Percentiles rank a stretch among this genome's conserved stretches.
Evolutionary conservation across 176 grass and related monocot species (phyloP).

Genomic region (Triticum timopheevii): DNA sequence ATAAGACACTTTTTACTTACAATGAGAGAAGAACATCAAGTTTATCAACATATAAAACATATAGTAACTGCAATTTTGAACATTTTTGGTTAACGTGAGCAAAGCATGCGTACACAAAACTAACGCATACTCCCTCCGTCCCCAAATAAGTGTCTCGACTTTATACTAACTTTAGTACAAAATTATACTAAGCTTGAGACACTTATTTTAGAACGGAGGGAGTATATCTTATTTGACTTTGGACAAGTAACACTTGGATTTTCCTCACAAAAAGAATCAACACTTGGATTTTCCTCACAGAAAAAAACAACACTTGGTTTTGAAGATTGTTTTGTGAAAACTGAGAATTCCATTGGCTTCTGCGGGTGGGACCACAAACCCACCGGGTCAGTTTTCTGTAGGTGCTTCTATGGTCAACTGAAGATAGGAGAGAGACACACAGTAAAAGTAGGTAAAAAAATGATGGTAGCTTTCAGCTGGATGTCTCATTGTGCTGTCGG

Average conservation of each 20-base stretch:
- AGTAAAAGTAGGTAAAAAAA: slow-evolving; percentile 19
- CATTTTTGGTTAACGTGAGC: background rate
- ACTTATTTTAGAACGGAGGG: too few relatives aligned
- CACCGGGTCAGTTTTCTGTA: background rate
- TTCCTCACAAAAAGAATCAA: background rate
- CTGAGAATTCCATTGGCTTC: background rate
- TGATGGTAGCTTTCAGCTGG: slow-evolving; percentile 47
- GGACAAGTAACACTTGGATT: background rate
- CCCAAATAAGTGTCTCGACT: too few relatives aligned
- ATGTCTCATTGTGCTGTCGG: slow-evolving; percentile 33
- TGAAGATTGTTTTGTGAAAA: background rate
- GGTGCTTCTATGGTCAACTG: slow-evolving; percentile 30
- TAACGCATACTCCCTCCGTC: too few relatives aligned
- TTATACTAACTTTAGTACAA: too few relatives aligned
- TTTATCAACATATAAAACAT: background rate
- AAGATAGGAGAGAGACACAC: background rate
- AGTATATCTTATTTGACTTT: background rate
- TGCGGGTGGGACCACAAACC: slow-evolving; percentile 3
- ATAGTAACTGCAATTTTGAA: background rate
- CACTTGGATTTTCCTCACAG: too few relatives aligned
- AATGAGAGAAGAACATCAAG: background rate
- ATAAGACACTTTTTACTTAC: background rate
- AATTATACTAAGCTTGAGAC: too few relatives aligned
- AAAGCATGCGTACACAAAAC: background rate
- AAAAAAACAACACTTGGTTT: background rate